Evolutionary conservation across 2,329 filamentous ascomycete species (phyloP).

Genomic region (Epichloe typhina): DNA sequence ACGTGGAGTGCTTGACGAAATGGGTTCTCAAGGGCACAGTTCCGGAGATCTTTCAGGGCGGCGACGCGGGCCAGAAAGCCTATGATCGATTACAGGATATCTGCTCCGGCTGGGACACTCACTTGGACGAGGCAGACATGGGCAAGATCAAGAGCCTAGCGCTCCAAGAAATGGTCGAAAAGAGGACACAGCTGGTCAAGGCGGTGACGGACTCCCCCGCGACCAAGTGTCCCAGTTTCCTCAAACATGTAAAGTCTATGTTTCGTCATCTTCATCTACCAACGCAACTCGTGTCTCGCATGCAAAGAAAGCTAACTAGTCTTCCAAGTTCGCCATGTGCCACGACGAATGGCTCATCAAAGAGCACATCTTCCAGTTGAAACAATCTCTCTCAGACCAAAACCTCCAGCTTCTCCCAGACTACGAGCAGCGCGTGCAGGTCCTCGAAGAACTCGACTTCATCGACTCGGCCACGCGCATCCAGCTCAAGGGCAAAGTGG

Average conservation of each 20-base stretch:
- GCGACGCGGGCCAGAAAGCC: constrained; percentile 37
- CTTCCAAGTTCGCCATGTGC: constrained; percentile 73
- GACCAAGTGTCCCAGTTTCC: constrained; percentile 59
- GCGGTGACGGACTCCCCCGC: constrained; percentile 55
- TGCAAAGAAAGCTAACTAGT: constrained; percentile 4
- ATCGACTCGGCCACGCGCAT: constrained; percentile 80
- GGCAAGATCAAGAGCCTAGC: constrained; percentile 68
- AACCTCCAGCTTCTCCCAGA: constrained; percentile 92
- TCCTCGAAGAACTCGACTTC: constrained; percentile 83
- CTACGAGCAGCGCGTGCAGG: constrained; percentile 87
- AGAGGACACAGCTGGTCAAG: constrained; percentile 50
- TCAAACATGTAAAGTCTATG: constrained; percentile 62
- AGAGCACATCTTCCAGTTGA: constrained; percentile 79
- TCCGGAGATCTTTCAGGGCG: constrained; percentile 43
- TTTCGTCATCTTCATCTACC: too few relatives aligned
- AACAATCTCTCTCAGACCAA: constrained; percentile 85
- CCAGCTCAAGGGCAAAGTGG: constrained; percentile 94
- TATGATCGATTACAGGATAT: constrained; percentile 56
- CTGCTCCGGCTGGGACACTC: constrained; percentile 60
- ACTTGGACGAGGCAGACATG: constrained; percentile 80
- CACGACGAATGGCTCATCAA: constrained; percentile 95
- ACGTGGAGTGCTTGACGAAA: constrained; percentile 75
- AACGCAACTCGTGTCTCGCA: too few relatives aligned
- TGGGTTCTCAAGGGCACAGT: constrained; percentile 47
- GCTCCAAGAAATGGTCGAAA: constrained; percentile 65